phyloP scores from a whole-genome alignment of 805 yeast species.

The Barnettozyma pratensis region DNA sequence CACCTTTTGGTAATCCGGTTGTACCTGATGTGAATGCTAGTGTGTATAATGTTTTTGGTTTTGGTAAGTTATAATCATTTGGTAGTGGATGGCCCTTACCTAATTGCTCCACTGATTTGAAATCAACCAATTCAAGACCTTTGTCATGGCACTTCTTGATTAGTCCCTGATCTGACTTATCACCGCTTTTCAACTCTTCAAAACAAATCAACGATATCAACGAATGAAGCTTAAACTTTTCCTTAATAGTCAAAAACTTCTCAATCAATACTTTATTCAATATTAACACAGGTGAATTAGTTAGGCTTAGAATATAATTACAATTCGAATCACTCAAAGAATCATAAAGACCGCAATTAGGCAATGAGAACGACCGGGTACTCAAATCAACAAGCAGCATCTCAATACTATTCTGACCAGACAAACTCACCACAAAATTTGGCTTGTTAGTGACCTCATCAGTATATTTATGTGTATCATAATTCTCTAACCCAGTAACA shows the following conservation, averaged over 20 bases:
- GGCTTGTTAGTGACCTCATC: conserved; percentile 13
- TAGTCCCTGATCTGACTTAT: conserved; percentile 2
- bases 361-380: conserved; percentile 42
- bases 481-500: conserved; percentile 21
- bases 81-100: conserved; percentile 27
- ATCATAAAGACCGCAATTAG: conserved; percentile 39
- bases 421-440: conserved; percentile 41
- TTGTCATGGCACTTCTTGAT: not conserved
- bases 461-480: not conserved
- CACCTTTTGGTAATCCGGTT: conserved; percentile 73
- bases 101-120: conserved; percentile 26
- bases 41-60: conserved; percentile 44
- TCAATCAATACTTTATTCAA: conserved; percentile 40
- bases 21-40: conserved; percentile 67
- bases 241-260: conserved; percentile 35
- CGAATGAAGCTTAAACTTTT: conserved; percentile 18
- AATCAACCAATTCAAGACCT: conserved; percentile 30
- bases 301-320: conserved; percentile 43
- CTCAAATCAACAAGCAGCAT: conserved; percentile 59
- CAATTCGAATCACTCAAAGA: conserved; percentile 45
- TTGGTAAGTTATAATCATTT: conserved; percentile 32
- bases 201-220: conserved; percentile 15
- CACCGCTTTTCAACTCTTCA: conserved; percentile 8
- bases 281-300: conserved; percentile 50
- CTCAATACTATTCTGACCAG: conserved; percentile 47